Base-by-base conservation (phyloP, 768 basidiomycete genomes). In the Lactarius hatsudake region DNA sequence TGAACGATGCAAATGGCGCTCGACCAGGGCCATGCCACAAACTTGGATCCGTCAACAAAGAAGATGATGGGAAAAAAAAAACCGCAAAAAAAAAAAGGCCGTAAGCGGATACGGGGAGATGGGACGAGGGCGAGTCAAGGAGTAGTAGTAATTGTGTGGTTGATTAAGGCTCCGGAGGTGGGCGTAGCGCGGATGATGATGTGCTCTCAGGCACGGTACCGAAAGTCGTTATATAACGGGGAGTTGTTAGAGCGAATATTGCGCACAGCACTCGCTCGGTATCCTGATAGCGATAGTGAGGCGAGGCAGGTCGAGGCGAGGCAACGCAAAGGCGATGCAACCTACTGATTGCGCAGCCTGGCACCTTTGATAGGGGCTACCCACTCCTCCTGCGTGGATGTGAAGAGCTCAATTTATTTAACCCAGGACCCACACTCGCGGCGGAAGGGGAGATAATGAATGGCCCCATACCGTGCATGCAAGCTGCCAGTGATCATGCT, bases 1-100 rank as follows among this genome's bases (percentile, higher is more conserved):
- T 59, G 64, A 58, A 48, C 58, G 59, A 28, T 63, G 59, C 34
- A 61, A 55, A 23, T 62, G 64, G 53, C 63, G 68, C 51, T 71
- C 70, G 45, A 71, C 70, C 43, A 71, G 60, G 55, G 70, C 60
- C 68, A 71, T 71, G 68, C 57, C 68, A 62, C 66, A 61, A 61
- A n/a, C 51, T 15, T 62, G 38, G 48, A n/a, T 45, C 32, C 30
- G 54, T 51, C 51, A 55, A 59, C 45, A 58, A 54, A 51, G 34
- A 38, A 56, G n/a, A 23, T 61, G 43, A 43, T 48, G 65, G 42
- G n/a, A 26, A n/a, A 53, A 53, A 53, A 51, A 53, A 53, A 26
- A 15, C 12, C 48, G 48, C 36, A 0, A 12, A 51, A 26, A 53
- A 53, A 53, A 53, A 26, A 23, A 12, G 23, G 5, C 32, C 32